Evolutionary conservation across 345 rosid genomes (phyloP).

Genomic region (Bruguiera parviflora): DNA sequence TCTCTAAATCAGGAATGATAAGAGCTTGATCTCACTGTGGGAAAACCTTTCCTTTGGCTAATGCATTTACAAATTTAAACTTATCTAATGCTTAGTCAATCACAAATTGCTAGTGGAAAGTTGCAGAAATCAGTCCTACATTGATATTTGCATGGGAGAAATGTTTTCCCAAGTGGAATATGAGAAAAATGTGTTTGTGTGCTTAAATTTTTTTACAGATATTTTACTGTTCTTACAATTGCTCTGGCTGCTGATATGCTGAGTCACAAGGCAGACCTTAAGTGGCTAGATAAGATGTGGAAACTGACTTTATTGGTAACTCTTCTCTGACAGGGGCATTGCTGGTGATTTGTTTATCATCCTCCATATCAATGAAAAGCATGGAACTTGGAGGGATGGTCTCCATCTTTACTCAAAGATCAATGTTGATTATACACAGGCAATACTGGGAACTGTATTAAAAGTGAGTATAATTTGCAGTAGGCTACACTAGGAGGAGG

Average conservation of each 20-base stretch:
- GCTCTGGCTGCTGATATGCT: conserved; percentile 2
- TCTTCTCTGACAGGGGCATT: conserved; percentile 44
- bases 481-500: background rate
- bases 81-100: no score
- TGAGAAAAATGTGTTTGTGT: no score
- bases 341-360: conserved; percentile 70
- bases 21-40: no score
- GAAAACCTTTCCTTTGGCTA: no score
- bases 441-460: conserved; percentile 65
- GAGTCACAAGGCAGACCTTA: background rate
- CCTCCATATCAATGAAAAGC: conserved; percentile 63
- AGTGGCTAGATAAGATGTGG: background rate
- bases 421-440: conserved; percentile 69
- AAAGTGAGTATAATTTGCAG: conserved; percentile 42
- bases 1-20: no score
- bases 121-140: no score
- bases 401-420: conserved; percentile 73
- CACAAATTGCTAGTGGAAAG: no score
- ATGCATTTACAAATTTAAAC: no score
- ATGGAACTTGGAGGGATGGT: conserved; percentile 77
- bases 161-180: no score
- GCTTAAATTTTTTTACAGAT: no score
- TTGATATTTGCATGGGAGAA: no score
- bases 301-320: conserved; percentile 1
- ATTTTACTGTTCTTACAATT: background rate